Conservation (phyloP, 805 yeast genomes). For the Pichia eremophila region DNA sequence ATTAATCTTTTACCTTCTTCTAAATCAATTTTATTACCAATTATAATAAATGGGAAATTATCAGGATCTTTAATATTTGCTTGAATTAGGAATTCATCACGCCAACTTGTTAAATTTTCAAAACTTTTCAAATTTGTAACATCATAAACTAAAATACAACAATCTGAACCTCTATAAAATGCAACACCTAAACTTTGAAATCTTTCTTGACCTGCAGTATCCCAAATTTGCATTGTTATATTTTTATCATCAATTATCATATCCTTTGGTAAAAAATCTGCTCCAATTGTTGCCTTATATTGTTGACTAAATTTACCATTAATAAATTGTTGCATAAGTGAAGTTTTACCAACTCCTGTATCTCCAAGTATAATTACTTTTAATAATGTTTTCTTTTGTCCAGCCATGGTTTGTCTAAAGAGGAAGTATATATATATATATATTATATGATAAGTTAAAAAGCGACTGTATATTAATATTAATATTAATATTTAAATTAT, state of each 20-base stretch:
- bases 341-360: conserved; percentile 96
- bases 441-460: no score
- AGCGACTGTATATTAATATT: no score
- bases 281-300: conserved; percentile 96
- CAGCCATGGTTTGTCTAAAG: no score
- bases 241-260: conserved; percentile 74
- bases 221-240: conserved; percentile 89
- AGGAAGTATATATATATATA: no score
- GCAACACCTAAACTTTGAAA: conserved; percentile 96
- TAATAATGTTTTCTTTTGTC: conserved; percentile 55
- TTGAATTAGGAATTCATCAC: conserved; percentile 90
- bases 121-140: conserved; percentile 92
- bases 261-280: conserved; percentile 91
- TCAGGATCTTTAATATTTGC: conserved; percentile 91
- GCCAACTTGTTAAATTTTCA: conserved; percentile 83
- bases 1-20: conserved; percentile 83
- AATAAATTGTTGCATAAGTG: conserved; percentile 94
- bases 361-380: conserved; percentile 93
- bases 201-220: conserved; percentile 97
- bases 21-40: conserved; percentile 91
- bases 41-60: conserved; percentile 88
- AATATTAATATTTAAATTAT: no score
- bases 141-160: conserved; percentile 92
- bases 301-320: conserved; percentile 91
- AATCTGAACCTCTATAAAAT: conserved; percentile 94